Percentiles rank a stretch among this genome's conserved stretches.
Conservation (phyloP, 2,329 filamentous ascomycete genomes). For the Cephalotrichum gorgonifer region DNA sequence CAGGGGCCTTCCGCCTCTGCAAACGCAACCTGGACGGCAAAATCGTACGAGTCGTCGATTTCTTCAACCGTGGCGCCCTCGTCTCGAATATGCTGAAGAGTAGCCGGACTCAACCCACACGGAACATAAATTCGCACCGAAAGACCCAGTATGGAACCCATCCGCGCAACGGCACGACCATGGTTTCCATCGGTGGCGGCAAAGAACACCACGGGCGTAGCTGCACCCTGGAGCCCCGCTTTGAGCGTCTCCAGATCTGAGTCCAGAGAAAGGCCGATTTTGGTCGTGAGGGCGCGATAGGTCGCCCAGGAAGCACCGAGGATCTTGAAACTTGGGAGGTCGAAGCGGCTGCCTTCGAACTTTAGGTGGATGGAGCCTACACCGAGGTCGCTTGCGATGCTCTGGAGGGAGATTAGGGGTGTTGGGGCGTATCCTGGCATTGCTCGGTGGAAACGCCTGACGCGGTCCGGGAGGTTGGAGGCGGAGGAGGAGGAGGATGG, state of each 20-base stretch:
- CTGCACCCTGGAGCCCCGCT: conserved; percentile 12
- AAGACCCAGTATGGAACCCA: conserved; percentile 50
- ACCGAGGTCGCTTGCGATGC: conserved; percentile 46
- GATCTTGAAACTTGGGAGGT: conserved; percentile 69
- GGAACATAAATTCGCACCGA: conserved; percentile 54
- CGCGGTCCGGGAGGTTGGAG: no score
- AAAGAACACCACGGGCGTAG: conserved; percentile 32
- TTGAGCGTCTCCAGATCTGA: conserved; percentile 32
- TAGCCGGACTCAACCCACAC: conserved; percentile 39
- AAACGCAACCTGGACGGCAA: conserved; percentile 40
- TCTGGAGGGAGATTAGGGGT: conserved; percentile 37
- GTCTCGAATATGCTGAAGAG: conserved; percentile 40
- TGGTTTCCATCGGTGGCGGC: conserved; percentile 70
- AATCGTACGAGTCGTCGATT: conserved; percentile 53
- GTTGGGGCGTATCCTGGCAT: conserved; percentile 49
- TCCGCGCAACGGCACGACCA: conserved; percentile 60
- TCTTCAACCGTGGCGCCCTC: conserved; percentile 54
- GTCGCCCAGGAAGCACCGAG: conserved; percentile 68
- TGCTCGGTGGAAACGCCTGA: conserved; percentile 41
- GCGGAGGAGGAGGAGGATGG: no score
- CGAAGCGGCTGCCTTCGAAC: conserved; percentile 58
- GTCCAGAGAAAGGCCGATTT: conserved; percentile 30
- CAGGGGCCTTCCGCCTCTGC: conserved; percentile 22
- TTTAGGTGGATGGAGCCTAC: conserved; percentile 54
- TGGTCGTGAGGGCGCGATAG: conserved; percentile 42